Base-by-base conservation (phyloP, 371 early-diverging fungal genomes). In the Circinella umbellata region DNA sequence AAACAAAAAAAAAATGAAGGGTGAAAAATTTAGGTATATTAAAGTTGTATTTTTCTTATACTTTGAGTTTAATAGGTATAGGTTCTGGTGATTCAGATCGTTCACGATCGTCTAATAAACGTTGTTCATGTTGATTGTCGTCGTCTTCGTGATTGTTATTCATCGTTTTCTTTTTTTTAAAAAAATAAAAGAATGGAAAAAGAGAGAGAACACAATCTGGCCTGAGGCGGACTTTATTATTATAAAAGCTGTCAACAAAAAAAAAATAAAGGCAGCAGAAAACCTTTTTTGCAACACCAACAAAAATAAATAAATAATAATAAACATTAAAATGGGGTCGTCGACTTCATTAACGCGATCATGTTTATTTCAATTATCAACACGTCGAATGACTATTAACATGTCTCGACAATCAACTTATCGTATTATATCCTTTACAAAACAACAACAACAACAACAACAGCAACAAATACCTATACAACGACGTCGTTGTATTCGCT, bases 21-120 rank as follows among this genome's bases (percentile, higher is more conserved):
- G 1, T 11, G n/a, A 48, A 63, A 27, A 18, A 27, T 36, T 36
- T 35, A 39, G 9, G 37, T 11, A 14, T 36, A 39, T 47, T 20
- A 15, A 34, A 6, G 1, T 42, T 63, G 34, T 51, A 17, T 51
- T 51, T 51, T 51, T 51, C n/a, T 51, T 57, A 34, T 64, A 63
- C 64, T 63, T 64, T 64, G n/a, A 49, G 34, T 49, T 64, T 64
- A 47, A 34, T 34, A 35, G 65, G 65, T 7, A 53, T 37, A 10
- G 53, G 65, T 37, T 18, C 17, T 51, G 65, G 65, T 9, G 65
- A 53, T 34, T 48, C 17, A 14, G 65, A 53, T 64, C 27, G 47
- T 27, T 18, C 20, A 27, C 57, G 57, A 57, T 57, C 57, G 20
- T 57, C 57, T 5, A 27, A 34, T 10, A 27, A n/a, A 27, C 57